These are phyloP conservation scores for Decorospora gaudefroyi DNA, from an alignment of 2,329 filamentous ascomycete species.

Conservation along the genomic window DNA sequence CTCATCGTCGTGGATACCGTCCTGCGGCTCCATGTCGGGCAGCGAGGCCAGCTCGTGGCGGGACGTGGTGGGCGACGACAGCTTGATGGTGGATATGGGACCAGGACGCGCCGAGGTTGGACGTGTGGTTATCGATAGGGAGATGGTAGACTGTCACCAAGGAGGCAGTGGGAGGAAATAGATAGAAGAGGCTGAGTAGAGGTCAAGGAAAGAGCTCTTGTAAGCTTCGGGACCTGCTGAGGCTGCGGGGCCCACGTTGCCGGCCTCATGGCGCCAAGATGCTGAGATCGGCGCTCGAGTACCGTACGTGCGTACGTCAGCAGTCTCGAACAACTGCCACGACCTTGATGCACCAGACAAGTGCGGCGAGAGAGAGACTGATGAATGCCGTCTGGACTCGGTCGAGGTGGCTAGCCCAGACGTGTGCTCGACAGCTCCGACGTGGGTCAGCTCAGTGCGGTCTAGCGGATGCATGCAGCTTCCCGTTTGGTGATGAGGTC, in stretches of 20 bases:
- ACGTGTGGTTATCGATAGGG: constrained; percentile 24
- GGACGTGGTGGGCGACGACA: constrained; percentile 35
- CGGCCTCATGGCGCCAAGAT: constrained; percentile 9
- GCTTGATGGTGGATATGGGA: constrained; percentile 21
- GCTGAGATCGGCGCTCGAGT: too few relatives aligned
- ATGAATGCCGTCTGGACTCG: neutral
- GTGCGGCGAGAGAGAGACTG: neutral
- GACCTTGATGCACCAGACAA: too few relatives aligned
- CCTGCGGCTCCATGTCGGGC: constrained; percentile 30
- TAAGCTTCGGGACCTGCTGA: constrained; percentile 22
- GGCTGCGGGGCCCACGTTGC: constrained; percentile 12
- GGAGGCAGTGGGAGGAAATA: constrained; percentile 1
- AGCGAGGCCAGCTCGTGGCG: constrained; percentile 42
- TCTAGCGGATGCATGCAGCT: constrained; percentile 17
- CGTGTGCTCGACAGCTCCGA: neutral
- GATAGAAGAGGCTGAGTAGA: neutral
- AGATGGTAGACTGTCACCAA: too few relatives aligned
- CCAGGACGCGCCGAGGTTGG: constrained; percentile 14
- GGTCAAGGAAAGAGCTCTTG: constrained; percentile 8
- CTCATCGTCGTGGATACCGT: constrained; percentile 28
- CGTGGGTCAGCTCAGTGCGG: constrained; percentile 7
- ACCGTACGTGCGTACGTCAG: too few relatives aligned
- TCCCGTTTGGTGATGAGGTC: constrained; percentile 23
- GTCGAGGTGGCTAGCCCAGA: neutral
- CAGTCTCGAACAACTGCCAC: too few relatives aligned